A percentile compares a stretch with the other conserved stretches of the same genome.
Conservation (phyloP, 129 eudicot species). For the Silybum marianum region DNA sequence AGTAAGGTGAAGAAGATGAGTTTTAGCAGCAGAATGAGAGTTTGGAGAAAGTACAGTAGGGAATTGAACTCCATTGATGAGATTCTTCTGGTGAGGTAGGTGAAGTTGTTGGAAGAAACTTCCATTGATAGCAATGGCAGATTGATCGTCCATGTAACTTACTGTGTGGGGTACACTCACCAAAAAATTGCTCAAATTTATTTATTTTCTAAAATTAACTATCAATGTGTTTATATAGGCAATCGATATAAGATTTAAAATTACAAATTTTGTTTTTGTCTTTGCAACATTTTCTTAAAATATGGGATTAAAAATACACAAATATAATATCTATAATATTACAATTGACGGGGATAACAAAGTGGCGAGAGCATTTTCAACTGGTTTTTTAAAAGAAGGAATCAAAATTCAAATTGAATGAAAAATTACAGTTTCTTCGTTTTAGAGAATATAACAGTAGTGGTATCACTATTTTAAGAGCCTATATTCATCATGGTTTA, state of each 20-base stretch:
- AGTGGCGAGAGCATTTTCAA: neutral
- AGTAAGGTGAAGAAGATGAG: neutral
- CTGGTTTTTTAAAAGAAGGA: too few species aligned
- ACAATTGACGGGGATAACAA: neutral
- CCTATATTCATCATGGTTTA: too few species aligned
- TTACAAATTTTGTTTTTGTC: neutral
- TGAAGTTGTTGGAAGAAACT: constrained; percentile 37
- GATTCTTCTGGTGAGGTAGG: constrained; percentile 51
- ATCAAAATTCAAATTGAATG: too few species aligned
- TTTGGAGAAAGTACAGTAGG: constrained; percentile 51
- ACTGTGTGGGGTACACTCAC: neutral
- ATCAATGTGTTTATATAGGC: neutral
- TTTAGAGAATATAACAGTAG: too few species aligned
- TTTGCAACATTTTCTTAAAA: neutral
- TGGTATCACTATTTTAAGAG: too few species aligned
- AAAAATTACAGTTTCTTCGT: too few species aligned
- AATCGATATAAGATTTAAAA: neutral
- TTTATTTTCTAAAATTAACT: neutral
- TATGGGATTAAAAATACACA: too few species aligned
- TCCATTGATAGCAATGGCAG: neutral
- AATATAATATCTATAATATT: neutral
- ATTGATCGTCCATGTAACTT: neutral
- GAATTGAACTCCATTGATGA: constrained; percentile 23
- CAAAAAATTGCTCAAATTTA: neutral
- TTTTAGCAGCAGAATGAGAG: neutral